phyloP scores from a whole-genome alignment of 2,329 filamentous ascomycete genomes.

The Claviceps fusiformis region DNA sequence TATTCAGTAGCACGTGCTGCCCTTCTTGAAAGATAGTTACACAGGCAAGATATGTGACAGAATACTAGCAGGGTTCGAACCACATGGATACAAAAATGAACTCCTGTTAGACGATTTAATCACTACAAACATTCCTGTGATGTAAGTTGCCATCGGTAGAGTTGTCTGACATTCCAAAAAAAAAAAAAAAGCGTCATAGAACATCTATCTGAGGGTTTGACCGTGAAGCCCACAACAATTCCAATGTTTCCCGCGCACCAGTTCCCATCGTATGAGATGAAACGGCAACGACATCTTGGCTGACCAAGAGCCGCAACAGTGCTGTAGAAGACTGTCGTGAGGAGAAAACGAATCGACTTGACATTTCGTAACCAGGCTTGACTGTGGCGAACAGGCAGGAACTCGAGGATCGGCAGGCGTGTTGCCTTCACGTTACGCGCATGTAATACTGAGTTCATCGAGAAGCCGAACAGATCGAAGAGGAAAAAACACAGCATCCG shows the following conservation, averaged over 20 bases:
- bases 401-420: neutral
- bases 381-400: neutral
- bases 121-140: neutral
- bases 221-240: no score
- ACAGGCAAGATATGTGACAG: neutral
- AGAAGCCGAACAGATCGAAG: neutral
- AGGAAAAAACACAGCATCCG: neutral
- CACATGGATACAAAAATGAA: neutral
- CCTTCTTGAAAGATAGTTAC: no score
- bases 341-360: neutral
- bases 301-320: neutral
- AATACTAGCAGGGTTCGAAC: neutral
- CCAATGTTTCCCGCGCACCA: no score
- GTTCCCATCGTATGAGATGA: neutral
- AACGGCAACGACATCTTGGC: neutral
- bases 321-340: neutral
- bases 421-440: constrained; percentile 2
- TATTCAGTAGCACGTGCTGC: neutral
- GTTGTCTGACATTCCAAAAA: neutral
- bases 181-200: neutral
- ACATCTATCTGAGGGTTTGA: no score
- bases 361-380: neutral
- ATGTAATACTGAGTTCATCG: neutral
- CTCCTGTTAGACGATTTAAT: neutral
- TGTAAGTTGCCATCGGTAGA: neutral